Conservation (phyloP, 2,329 filamentous ascomycete genomes). For the Amauroascus verrucosus region DNA sequence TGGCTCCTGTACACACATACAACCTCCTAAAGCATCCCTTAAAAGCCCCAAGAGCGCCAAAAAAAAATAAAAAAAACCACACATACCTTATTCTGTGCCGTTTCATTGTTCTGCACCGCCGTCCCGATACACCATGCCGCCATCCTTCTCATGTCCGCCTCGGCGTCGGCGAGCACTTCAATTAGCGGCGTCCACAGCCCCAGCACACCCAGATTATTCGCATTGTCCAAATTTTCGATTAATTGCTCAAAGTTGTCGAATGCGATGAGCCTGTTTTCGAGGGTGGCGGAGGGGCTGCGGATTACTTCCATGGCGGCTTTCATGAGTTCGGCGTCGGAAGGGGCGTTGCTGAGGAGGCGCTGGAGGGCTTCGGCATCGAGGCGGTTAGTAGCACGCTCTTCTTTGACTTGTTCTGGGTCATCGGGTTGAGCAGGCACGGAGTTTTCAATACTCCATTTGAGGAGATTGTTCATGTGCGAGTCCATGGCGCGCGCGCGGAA, state of each 20-base stretch:
- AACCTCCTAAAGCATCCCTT: too few relatives aligned
- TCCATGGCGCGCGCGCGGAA: constrained; percentile 37
- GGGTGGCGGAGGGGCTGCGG: constrained; percentile 51
- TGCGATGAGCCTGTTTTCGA: constrained; percentile 69
- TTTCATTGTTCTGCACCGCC: constrained; percentile 90
- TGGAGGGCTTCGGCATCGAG: constrained; percentile 23
- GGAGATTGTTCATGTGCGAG: constrained; percentile 61
- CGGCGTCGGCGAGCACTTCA: constrained; percentile 54
- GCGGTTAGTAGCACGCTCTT: constrained; percentile 16
- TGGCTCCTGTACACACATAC: constrained; percentile 23
- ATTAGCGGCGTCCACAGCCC: constrained; percentile 75
- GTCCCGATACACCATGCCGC: constrained; percentile 93
- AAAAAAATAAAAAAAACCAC: constrained; percentile 10
- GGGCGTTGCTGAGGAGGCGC: constrained; percentile 50
- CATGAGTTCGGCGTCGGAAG: constrained; percentile 89
- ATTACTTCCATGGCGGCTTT: constrained; percentile 70
- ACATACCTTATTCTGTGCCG: constrained; percentile 62
- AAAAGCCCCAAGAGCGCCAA: constrained; percentile 34
- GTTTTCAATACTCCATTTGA: constrained; percentile 68
- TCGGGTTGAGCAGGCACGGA: constrained; percentile 37
- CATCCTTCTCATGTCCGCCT: constrained; percentile 65
- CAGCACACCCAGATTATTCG: constrained; percentile 77
- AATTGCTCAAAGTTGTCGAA: constrained; percentile 95
- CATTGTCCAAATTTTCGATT: constrained; percentile 88
- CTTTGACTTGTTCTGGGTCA: constrained; percentile 20